Base-by-base conservation (phyloP, 2,329 filamentous ascomycete genomes). In the Sphaerulina populicola region DNA sequence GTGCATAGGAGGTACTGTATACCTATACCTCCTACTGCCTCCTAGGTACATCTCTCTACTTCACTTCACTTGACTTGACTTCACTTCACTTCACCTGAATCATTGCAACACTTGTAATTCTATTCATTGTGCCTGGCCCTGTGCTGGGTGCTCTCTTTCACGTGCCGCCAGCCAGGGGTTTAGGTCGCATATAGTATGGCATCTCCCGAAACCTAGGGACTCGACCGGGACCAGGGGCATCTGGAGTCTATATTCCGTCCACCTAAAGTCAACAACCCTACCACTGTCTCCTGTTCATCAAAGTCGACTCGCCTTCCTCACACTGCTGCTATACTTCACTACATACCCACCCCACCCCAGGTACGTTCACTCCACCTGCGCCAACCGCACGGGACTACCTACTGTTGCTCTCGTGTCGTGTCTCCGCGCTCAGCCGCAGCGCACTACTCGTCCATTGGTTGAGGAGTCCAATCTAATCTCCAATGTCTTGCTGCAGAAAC, bases 401-500 rank as follows among this genome's bases (percentile, higher is more conserved):
- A 39, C 48, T 23, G 35, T 46, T 41, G 48, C 35, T 46, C 35
- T 27, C 45, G 37, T 6, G 31, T 42, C 15, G 27, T 37, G 38
- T 27, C 10, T 18, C 18, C 14, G 40, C 18, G 27, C 11, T 18
- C 27, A 11, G 41, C 41, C 47, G 29, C 31, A 15, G 15, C 8
- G 38, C 39, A 31, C 45, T 18, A 27, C 45, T 40, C 15, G 27
- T 36, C 14, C 45, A 36, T 40, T 27, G 45, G 36, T 48, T 23
- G 45, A 33, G 45, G 18, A 23, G 45, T 23, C 14, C 21, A 41
- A 33, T 23, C 40, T 49, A 48, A 47, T 40, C 42, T 45, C 44
- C 21, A 9, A 8, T 41, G 36, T 48, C 30, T 27, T 38, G 40
- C 51, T 49, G 51, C 48, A 21, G 38, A 40, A 39, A 31, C 14